A percentile compares a stretch with the other conserved stretches of the same genome.
Conservation (phyloP, 805 yeast species). For the Cyberlindnera maritima region DNA sequence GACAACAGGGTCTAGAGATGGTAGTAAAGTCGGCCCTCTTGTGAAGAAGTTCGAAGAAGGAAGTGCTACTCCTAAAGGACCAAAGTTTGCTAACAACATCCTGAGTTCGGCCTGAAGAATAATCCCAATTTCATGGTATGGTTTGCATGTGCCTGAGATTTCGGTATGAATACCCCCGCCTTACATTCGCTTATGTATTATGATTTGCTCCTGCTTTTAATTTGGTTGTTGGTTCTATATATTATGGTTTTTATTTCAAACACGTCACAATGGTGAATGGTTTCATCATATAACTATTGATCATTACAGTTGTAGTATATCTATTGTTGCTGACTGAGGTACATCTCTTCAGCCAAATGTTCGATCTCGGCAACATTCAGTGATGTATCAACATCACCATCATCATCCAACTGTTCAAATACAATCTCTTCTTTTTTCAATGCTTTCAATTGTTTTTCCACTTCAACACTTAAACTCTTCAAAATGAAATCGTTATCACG, state of each 20-base stretch:
- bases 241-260: too few relatives aligned
- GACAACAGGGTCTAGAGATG: neutral
- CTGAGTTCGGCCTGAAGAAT: slow-evolving; percentile 18
- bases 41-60: slow-evolving; percentile 12
- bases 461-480: slow-evolving; percentile 64
- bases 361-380: slow-evolving; percentile 57
- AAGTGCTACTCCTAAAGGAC: slow-evolving; percentile 17
- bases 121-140: too few relatives aligned
- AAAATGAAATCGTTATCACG: slow-evolving; percentile 57
- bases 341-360: slow-evolving; percentile 51
- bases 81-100: slow-evolving; percentile 27
- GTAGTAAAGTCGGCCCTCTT: slow-evolving; percentile 4
- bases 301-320: neutral
- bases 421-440: slow-evolving; percentile 46
- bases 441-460: slow-evolving; percentile 39
- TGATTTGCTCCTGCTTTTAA: neutral
- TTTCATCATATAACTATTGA: neutral
- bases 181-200: slow-evolving; percentile 1
- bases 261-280: too few relatives aligned
- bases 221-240: too few relatives aligned
- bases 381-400: slow-evolving; percentile 38
- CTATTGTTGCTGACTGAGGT: slow-evolving; percentile 13
- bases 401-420: slow-evolving; percentile 50
- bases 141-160: too few relatives aligned
- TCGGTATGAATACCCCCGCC: neutral